These are phyloP conservation scores for Melaleuca quinquenervia DNA, from an alignment of 345 rosid species.

Conservation along the genomic window DNA sequence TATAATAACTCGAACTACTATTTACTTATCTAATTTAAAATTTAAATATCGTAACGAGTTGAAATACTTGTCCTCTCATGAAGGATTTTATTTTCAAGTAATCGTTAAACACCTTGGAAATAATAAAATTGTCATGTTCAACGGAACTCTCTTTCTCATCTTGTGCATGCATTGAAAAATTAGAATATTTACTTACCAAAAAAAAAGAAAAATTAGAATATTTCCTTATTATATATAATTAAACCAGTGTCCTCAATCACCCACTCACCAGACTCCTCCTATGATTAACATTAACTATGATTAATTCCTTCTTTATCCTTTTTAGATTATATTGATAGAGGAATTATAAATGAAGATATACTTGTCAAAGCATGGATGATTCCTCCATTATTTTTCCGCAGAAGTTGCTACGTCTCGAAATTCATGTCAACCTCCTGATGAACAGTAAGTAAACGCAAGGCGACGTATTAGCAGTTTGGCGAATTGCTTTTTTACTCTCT, in stretches of 20 bases:
- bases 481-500: background rate
- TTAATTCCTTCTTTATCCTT: background rate
- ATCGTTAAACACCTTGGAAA: accelerated
- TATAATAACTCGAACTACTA: no score
- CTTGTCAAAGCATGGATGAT: background rate
- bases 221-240: background rate
- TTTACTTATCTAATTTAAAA: no score
- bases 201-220: background rate
- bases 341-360: background rate
- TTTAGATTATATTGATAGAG: background rate
- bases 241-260: background rate
- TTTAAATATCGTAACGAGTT: background rate
- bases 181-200: background rate
- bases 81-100: background rate
- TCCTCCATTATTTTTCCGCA: background rate
- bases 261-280: background rate
- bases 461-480: background rate
- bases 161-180: background rate
- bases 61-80: background rate
- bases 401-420: accelerated
- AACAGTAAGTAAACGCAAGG: background rate
- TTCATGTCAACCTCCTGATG: background rate
- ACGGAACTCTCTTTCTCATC: accelerated
- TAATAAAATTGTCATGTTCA: background rate
- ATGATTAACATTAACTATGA: background rate